Conservation (phyloP, 73 alveolate genomes). For the Paramecium octaurelia region DNA sequence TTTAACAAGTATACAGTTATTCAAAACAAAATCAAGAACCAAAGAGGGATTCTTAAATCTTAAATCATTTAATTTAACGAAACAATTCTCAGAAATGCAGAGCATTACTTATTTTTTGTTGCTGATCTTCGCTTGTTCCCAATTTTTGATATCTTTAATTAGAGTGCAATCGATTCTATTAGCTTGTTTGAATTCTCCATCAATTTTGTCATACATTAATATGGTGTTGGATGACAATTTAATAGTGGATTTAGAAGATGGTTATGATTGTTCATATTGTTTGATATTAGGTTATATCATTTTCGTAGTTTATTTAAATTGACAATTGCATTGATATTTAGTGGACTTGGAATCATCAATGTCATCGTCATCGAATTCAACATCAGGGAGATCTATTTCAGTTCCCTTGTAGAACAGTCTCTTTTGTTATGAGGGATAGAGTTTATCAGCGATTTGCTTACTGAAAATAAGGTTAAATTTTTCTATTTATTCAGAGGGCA, state of each 20-base stretch:
- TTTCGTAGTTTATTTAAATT: background rate
- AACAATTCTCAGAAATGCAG: background rate
- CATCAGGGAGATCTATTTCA: background rate
- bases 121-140: background rate
- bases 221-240: background rate
- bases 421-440: background rate
- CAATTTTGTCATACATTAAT: background rate
- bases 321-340: background rate
- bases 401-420: background rate
- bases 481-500: background rate
- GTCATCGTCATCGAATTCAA: background rate
- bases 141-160: background rate
- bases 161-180: background rate
- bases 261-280: background rate
- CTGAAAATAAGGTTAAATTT: background rate
- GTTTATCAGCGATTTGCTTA: background rate
- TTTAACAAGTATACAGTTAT: slow-evolving; percentile 11
- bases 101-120: background rate
- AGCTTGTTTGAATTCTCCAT: background rate
- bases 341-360: background rate
- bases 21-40: background rate
- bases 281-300: too few species aligned
- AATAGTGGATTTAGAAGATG: background rate
- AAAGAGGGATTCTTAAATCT: background rate
- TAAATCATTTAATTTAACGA: background rate